These are phyloP conservation scores for Escallonia herrerae DNA, from an alignment of 129 eudicot genomes.

Conservation along the genomic window DNA sequence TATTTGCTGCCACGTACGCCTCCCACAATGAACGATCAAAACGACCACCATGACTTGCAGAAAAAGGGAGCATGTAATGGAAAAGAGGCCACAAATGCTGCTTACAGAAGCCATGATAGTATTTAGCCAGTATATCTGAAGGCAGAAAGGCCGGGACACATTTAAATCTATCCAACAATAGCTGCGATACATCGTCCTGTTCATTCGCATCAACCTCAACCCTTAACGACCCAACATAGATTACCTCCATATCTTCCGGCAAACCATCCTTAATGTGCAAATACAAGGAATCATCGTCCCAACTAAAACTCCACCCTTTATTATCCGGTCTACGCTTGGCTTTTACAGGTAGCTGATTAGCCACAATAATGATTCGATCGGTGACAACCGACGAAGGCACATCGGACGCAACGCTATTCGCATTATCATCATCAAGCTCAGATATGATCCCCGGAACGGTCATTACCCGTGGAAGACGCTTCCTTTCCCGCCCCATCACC, in stretches of 20 bases:
- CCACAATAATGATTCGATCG: constrained; percentile 47
- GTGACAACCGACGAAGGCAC: constrained; percentile 38
- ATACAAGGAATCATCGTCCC: constrained; percentile 55
- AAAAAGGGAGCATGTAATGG: constrained; percentile 50
- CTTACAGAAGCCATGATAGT: constrained; percentile 57
- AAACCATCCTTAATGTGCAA: constrained; percentile 45
- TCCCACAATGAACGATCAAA: constrained; percentile 63
- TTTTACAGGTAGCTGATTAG: constrained; percentile 51
- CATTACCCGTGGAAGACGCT: constrained; percentile 48
- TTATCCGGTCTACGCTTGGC: constrained; percentile 33
- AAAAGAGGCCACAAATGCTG: constrained; percentile 62
- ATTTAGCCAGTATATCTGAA: constrained; percentile 30
- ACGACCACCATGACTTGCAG: constrained; percentile 51
- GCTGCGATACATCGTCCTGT: constrained; percentile 53
- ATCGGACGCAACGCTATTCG: constrained; percentile 47
- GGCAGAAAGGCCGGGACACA: constrained; percentile 63
- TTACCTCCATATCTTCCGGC: constrained; percentile 60
- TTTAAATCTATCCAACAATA: constrained; percentile 44
- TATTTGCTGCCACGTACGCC: constrained; percentile 67
- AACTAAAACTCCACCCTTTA: constrained; percentile 43
- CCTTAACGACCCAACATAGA: constrained; percentile 49
- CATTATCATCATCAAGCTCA: constrained; percentile 58
- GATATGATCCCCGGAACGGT: constrained; percentile 55
- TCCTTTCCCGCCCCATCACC: constrained; percentile 49
- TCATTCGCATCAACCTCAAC: constrained; percentile 40